Evolutionary conservation across 2,329 filamentous ascomycete species (phyloP), one percentile per base, ranked within the genome.

Genomic region (Cladorrhinum sp.): DNA sequence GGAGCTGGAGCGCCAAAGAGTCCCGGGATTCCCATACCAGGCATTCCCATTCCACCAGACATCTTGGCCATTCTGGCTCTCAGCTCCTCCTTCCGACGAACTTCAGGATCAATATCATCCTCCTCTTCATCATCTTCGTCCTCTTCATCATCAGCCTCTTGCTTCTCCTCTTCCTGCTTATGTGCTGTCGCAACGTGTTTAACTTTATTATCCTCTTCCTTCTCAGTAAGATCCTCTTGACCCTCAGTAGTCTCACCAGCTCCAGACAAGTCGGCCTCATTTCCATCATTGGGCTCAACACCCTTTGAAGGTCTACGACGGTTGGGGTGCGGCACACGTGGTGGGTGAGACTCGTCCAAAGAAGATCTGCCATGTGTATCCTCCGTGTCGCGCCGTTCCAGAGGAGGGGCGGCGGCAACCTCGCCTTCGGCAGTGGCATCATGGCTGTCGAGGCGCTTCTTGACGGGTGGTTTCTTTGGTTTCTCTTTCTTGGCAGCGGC

Each of bases 61-160:
- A 99, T 95, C 77, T 96, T 97, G 50, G 95, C 95, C 92, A 99
- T 99, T 68, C 95, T 87, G 63, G 95, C 92, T 62, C 95, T 86
- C 29, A 99, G 81, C 72, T 97, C 93, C 76, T 96, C 87, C 72
- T 89, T 90, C 56, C 93, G 88, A 66, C 85, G 87, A 22, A 91
- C 82, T 73, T 99, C 95, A 1, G 92, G 92, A 69, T 98, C 93
- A 55, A 96, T 80, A 16, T 96, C 91, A 25, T 93, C 90, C 52
- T 93, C 91, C 29, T 92, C 89, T 20, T 90, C 89, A n/a, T 88
- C 88, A 13, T 85, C 86, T 2, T 85, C 85, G 10, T 83, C 85
- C 2, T 82, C 84, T 18, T 82, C 82, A 22, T 82, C 81, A 10
- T 76, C 79, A 8, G 72, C 72, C 8, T 76, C 74, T 23, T 71